Conservation (phyloP, 2,329 filamentous ascomycete species). For the Macrophomina pseudophaseolina region DNA sequence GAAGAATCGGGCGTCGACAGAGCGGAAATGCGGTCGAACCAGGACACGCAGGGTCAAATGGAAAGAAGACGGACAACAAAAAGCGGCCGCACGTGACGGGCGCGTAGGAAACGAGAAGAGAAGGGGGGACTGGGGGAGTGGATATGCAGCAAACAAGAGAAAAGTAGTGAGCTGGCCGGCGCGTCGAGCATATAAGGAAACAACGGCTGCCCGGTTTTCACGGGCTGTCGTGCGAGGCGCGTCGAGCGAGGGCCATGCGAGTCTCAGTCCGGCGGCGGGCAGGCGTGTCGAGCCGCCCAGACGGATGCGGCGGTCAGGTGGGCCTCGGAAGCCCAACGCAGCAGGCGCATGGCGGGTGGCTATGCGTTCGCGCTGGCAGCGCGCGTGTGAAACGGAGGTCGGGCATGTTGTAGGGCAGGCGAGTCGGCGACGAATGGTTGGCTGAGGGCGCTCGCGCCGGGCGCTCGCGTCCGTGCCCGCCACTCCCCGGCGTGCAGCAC, state of each 20-base stretch:
- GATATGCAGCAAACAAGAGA: constrained; percentile 16
- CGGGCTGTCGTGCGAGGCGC: background rate
- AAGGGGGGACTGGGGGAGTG: constrained; percentile 13
- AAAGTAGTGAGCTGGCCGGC: constrained; percentile 18
- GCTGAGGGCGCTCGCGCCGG: constrained; percentile 3
- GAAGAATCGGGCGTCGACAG: background rate
- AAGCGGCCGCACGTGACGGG: constrained; percentile 6
- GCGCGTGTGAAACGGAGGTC: constrained; percentile 20
- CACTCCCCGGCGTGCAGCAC: constrained; percentile 15
- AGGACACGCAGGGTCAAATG: constrained; percentile 20
- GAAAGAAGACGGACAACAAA: constrained; percentile 10
- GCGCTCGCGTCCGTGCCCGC: background rate
- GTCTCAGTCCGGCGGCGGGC: constrained; percentile 13
- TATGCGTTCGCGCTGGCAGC: constrained; percentile 24
- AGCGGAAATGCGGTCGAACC: background rate
- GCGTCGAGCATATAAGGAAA: constrained; percentile 18
- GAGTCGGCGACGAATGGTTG: constrained; percentile 6
- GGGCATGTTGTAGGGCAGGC: constrained; percentile 13
- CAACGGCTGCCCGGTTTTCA: constrained; percentile 7
- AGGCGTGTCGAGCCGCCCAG: constrained; percentile 19
- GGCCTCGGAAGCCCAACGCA: constrained; percentile 19
- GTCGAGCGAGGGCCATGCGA: constrained; percentile 9
- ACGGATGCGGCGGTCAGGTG: constrained; percentile 8
- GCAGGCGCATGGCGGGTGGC: constrained; percentile 19
- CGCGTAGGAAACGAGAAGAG: constrained; percentile 22